Base-by-base conservation (phyloP, 805 yeast species). In the Jamesozyma spencerorum region DNA sequence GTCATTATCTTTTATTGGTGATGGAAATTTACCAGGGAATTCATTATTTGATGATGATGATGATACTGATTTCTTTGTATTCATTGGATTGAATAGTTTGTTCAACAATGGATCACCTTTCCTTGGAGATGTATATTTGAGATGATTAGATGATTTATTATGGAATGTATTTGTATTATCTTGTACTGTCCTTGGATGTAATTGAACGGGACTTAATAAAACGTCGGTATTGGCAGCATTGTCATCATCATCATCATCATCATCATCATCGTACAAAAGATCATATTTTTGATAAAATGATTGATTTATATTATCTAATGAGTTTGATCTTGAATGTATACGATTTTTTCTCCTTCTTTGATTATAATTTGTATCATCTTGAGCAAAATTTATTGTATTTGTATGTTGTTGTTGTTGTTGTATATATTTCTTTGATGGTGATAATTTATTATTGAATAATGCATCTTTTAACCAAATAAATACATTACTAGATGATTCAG, bases 21-120 rank as follows among this genome's bases (percentile, higher is more conserved):
- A 50, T n/a, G 62, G 61, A 34, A 55, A 59, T 38, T 57, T 56
- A 10, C 64, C 64, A 3, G 64, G 64, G 15, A 57, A 32, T 2
- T 40, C 5, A 10, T 27, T 15, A 5, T 33, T 14, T 4, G 4
- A 8, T 14, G 14, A 6, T 29, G 32, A 14, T 14, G 32, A n/a
- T n/a, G n/a, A n/a, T n/a, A n/a, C n/a, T n/a, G n/a, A n/a, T n/a
- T n/a, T n/a, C n/a, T 31, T 14, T 3, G 22, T 5, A 20, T 24
- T 24, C n/a, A 27, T 27, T 14, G 13, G 6, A 12, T n/a, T 14
- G 26, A 57, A 53, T 8, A 57, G 43, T 31, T 40, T 50, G 8
- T 55, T 51, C 19, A 57, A 36, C n/a, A 57, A 29, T 2, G 57
- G 55, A 31, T 53, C 58, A 14, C 49, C 49, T 18, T 39, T 44